phyloP scores from a whole-genome alignment of 345 rosid species.

The Eutrema japonicum region DNA sequence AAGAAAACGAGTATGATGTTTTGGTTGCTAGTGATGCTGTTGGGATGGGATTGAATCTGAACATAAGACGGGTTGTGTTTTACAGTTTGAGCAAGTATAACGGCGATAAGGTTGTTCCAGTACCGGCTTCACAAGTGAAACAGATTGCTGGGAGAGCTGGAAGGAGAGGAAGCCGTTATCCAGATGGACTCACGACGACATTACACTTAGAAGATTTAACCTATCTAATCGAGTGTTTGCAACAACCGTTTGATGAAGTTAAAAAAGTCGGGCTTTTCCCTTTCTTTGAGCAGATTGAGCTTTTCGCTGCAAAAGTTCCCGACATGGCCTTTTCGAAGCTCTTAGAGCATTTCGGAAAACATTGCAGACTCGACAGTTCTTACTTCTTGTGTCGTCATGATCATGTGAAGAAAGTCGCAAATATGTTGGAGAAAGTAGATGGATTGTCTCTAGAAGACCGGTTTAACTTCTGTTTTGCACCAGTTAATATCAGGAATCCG shows the following conservation, averaged over 20 bases:
- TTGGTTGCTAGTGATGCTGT: constrained; percentile 97
- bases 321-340: constrained; percentile 59
- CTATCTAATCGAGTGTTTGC: constrained; percentile 81
- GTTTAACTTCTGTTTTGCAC: constrained; percentile 95
- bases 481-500: constrained; percentile 89
- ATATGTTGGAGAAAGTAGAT: constrained; percentile 84
- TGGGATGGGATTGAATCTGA: constrained; percentile 96
- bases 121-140: constrained; percentile 86
- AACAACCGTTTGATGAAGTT: constrained; percentile 83
- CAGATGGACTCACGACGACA: constrained; percentile 89
- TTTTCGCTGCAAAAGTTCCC: constrained; percentile 75
- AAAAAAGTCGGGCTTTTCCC: constrained; percentile 88
- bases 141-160: constrained; percentile 99
- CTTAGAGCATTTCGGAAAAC: constrained; percentile 77
- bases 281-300: constrained; percentile 91
- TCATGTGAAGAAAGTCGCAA: constrained; percentile 90
- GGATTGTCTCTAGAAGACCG: constrained; percentile 84
- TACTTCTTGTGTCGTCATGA: constrained; percentile 84
- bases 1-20: constrained; percentile 88
- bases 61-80: constrained; percentile 88
- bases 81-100: constrained; percentile 75
- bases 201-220: constrained; percentile 69
- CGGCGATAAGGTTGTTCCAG: constrained; percentile 81
- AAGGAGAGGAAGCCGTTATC: constrained; percentile 85
- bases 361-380: constrained; percentile 80